Evolutionary conservation across 352 stramenopile species (phyloP).

Genomic region (Phytophthora cactorum): DNA sequence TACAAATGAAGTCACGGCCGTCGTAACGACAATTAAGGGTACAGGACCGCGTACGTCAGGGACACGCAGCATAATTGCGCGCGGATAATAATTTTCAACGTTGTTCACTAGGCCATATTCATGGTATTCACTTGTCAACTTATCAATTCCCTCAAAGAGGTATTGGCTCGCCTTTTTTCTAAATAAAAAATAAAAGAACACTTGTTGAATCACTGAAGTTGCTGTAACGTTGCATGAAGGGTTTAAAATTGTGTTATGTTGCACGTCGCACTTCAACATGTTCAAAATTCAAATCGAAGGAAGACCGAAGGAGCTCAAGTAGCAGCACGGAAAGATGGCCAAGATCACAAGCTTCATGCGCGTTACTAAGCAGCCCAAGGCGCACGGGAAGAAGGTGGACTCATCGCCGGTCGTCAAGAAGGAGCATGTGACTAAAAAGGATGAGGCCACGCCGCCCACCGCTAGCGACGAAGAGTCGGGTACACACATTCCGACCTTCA

Average conservation of each 20-base stretch:
- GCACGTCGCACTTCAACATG: slow-evolving; percentile 15
- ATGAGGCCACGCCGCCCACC: slow-evolving; percentile 1
- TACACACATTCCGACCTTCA: slow-evolving; percentile 57
- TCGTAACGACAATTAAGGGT: background rate
- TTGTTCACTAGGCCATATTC: background rate
- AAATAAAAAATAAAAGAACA: no score
- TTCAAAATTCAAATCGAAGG: background rate
- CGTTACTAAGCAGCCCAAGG: slow-evolving; percentile 63
- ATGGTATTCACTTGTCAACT: no score
- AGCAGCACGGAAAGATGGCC: slow-evolving; percentile 36
- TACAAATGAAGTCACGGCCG: slow-evolving; percentile 3
- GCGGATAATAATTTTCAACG: background rate
- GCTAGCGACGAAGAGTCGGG: slow-evolving; percentile 36
- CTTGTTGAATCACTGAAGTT: background rate
- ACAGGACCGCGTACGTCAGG: slow-evolving; percentile 1
- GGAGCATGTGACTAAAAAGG: slow-evolving; percentile 11
- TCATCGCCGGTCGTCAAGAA: slow-evolving; percentile 20
- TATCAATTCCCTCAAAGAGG: no score
- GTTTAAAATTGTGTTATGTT: background rate
- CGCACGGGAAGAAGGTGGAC: slow-evolving; percentile 36
- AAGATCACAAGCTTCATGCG: slow-evolving; percentile 80
- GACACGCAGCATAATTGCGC: background rate
- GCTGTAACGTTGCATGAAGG: background rate
- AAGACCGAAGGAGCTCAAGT: slow-evolving; percentile 2
- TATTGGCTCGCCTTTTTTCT: background rate